A percentile compares a stretch with the other conserved stretches of the same genome.
phyloP scores from a whole-genome alignment of 257 asterid genomes.

The Hygrophila difformis region DNA sequence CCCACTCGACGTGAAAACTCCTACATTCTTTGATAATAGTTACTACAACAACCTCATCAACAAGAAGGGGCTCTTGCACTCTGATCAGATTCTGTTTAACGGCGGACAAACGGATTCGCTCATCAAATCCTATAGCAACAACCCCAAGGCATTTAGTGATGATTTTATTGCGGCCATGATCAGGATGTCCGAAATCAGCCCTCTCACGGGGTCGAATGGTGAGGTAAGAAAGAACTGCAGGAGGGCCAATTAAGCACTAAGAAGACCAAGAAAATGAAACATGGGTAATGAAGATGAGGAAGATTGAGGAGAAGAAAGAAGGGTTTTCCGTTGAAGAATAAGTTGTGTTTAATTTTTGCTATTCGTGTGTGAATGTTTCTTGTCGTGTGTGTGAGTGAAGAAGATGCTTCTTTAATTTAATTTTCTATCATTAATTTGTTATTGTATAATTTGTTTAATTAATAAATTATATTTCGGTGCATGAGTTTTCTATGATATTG shows the following conservation, averaged over 20 bases:
- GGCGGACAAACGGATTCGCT: slow-evolving; percentile 55
- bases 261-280: too few species aligned
- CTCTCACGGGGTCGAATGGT: slow-evolving; percentile 69
- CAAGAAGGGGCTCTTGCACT: slow-evolving; percentile 67
- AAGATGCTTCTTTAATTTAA: too few species aligned
- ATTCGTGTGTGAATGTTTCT: too few species aligned
- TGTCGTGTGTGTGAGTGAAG: too few species aligned
- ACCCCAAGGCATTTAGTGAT: slow-evolving; percentile 26
- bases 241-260: slow-evolving; percentile 41
- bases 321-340: too few species aligned
- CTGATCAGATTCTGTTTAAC: slow-evolving; percentile 71
- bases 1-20: slow-evolving; percentile 58
- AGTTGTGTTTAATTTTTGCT: too few species aligned
- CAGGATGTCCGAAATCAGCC: slow-evolving; percentile 71
- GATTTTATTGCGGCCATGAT: slow-evolving; percentile 65
- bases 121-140: slow-evolving; percentile 33
- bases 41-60: slow-evolving; percentile 54
- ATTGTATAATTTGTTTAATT: too few species aligned
- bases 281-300: too few species aligned
- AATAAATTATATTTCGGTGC: too few species aligned
- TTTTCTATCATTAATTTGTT: too few species aligned
- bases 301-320: too few species aligned
- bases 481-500: too few species aligned
- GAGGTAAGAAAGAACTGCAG: slow-evolving; percentile 81
- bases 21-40: slow-evolving; percentile 55